phyloP scores from a whole-genome alignment of 2,329 filamentous ascomycete genomes.

The Rhexocercosporidium sp. region DNA sequence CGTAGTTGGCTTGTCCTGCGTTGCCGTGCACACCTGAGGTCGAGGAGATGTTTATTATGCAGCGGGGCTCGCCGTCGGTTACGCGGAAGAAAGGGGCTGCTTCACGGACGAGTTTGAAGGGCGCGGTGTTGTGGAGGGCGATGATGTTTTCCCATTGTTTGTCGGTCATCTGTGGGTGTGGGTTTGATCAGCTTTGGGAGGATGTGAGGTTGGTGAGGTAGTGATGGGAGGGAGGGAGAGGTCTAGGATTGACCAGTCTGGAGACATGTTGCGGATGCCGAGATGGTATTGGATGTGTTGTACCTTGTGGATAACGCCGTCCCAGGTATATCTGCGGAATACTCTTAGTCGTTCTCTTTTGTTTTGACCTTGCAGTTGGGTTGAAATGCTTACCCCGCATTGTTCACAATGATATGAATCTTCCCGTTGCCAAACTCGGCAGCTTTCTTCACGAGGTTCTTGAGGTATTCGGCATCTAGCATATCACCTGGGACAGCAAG shows the following conservation, averaged over 20 bases:
- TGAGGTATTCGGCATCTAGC: slow-evolving; percentile 72
- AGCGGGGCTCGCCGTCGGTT: slow-evolving; percentile 78
- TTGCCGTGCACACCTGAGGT: slow-evolving; percentile 87
- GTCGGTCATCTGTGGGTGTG: slow-evolving; percentile 68
- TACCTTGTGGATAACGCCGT: slow-evolving; percentile 86
- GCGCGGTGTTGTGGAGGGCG: slow-evolving; percentile 81
- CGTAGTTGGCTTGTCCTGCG: slow-evolving; percentile 90
- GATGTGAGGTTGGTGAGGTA: not conserved
- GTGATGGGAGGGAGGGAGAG: slow-evolving; percentile 15
- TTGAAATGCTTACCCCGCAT: slow-evolving; percentile 62
- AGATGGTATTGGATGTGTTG: slow-evolving; percentile 25
- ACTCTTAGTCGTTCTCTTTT: slow-evolving; percentile 1
- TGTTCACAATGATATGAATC: slow-evolving; percentile 91
- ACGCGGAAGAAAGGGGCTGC: slow-evolving; percentile 88
- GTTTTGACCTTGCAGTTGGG: not conserved
- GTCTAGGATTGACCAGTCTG: slow-evolving; percentile 21
- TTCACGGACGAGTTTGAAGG: slow-evolving; percentile 81
- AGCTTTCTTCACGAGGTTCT: slow-evolving; percentile 72
- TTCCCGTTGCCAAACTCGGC: slow-evolving; percentile 85
- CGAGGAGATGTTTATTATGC: slow-evolving; percentile 82
- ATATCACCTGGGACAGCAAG: slow-evolving; percentile 80
- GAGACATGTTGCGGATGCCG: slow-evolving; percentile 21
- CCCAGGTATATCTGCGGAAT: slow-evolving; percentile 73
- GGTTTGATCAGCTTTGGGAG: slow-evolving; percentile 11
- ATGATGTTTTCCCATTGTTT: slow-evolving; percentile 92